These are phyloP conservation scores for Lentinula novae-zelandiae DNA, from an alignment of 1,284 basidiomycete genomes.

Conservation along the genomic window DNA sequence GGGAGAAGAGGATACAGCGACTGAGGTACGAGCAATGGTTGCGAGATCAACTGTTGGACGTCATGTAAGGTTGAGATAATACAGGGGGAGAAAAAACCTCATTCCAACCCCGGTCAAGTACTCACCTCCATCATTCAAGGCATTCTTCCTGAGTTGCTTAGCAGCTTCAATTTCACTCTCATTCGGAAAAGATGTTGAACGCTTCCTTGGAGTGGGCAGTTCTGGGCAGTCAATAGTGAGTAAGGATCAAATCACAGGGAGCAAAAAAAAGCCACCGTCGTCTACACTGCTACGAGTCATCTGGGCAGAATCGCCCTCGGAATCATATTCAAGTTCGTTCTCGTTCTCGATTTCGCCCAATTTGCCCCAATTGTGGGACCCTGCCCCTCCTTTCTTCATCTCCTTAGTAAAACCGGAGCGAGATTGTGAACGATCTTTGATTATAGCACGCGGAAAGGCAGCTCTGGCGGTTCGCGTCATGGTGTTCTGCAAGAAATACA, in stretches of 20 bases:
- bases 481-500: not conserved
- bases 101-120: not conserved
- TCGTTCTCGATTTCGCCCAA: conserved; percentile 45
- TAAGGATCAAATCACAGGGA: not conserved
- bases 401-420: conserved; percentile 72
- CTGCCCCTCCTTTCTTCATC: conserved; percentile 76
- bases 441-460: conserved; percentile 68
- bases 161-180: conserved; percentile 68
- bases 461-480: conserved; percentile 78
- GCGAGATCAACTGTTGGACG: conserved; percentile 58
- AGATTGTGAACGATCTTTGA: conserved; percentile 76
- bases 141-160: conserved; percentile 62
- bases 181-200: conserved; percentile 17
- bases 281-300: conserved; percentile 16
- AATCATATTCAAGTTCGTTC: conserved; percentile 30
- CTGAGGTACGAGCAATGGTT: conserved; percentile 78
- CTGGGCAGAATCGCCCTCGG: conserved; percentile 13
- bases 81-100: not conserved
- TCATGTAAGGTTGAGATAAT: not conserved
- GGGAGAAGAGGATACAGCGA: conserved; percentile 67
- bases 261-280: not conserved
- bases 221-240: not conserved
- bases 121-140: conserved; percentile 46
- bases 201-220: not conserved
- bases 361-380: conserved; percentile 85